Percentiles rank a stretch among this genome's conserved stretches.
These are phyloP conservation scores for Auriscalpium vulgare DNA, from an alignment of 768 basidiomycete genomes.

Conservation along the genomic window DNA sequence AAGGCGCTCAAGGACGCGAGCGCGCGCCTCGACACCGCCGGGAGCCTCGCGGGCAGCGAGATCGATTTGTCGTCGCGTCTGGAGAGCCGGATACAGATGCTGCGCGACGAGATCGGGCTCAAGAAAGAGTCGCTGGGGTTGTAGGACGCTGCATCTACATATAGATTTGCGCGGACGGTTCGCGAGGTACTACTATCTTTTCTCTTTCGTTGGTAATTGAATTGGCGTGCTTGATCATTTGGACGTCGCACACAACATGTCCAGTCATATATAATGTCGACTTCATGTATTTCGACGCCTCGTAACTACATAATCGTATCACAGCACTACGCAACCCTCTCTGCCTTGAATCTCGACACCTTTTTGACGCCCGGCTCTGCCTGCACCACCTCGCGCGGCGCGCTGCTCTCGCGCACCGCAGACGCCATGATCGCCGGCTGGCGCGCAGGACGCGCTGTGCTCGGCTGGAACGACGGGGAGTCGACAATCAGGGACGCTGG, in stretches of 20 bases:
- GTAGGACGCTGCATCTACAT: not conserved
- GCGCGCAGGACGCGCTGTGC: slow-evolving; percentile 3
- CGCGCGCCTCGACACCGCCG: slow-evolving; percentile 44
- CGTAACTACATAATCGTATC: too few relatives aligned
- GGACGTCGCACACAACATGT: too few relatives aligned
- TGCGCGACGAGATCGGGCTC: slow-evolving; percentile 57
- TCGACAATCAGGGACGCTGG: slow-evolving; percentile 4
- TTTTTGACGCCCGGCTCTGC: slow-evolving; percentile 9
- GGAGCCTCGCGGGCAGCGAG: slow-evolving; percentile 38
- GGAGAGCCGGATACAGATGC: slow-evolving; percentile 62
- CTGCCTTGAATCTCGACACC: slow-evolving; percentile 21
- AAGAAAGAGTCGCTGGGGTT: slow-evolving; percentile 44
- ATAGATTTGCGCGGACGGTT: too few relatives aligned
- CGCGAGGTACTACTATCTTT: too few relatives aligned
- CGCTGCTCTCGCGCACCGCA: slow-evolving; percentile 11
- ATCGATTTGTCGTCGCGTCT: slow-evolving; percentile 61
- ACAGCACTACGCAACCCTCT: slow-evolving; percentile 1
- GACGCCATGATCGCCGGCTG: slow-evolving; percentile 15
- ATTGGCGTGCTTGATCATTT: too few relatives aligned
- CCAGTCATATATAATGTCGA: too few relatives aligned
- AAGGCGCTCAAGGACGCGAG: slow-evolving; percentile 39
- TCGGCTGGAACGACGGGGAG: slow-evolving; percentile 18
- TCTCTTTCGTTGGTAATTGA: too few relatives aligned
- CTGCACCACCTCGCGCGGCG: not conserved
- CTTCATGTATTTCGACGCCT: too few relatives aligned